Percentiles rank a stretch among this genome's conserved stretches.
Evolutionary conservation across 1,139 yeast species (phyloP).

Genomic region (Geotrichum siamense): DNA sequence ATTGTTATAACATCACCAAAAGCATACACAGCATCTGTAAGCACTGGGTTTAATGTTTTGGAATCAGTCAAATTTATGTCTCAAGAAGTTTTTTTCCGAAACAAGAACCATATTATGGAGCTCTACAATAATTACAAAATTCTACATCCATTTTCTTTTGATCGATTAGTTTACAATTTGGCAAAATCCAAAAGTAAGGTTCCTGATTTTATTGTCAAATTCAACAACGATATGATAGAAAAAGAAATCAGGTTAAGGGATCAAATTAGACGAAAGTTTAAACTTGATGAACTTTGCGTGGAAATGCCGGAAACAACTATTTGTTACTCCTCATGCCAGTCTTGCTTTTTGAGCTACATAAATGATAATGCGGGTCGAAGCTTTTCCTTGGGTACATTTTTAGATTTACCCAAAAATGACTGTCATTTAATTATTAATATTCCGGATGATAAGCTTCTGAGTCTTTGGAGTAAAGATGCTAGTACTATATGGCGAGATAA

Average conservation of each 20-base stretch:
- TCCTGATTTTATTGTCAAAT: neutral
- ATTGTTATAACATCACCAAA: slow-evolving; percentile 72
- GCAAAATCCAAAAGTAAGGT: neutral
- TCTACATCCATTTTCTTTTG: slow-evolving; percentile 35
- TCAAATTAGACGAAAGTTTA: neutral
- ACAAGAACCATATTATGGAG: slow-evolving; percentile 25
- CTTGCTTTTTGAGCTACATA: slow-evolving; percentile 2
- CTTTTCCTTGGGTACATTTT: neutral
- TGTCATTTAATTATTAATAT: neutral
- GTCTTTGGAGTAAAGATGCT: no score
- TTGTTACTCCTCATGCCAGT: neutral
- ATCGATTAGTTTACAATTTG: slow-evolving; percentile 26
- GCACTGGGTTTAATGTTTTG: slow-evolving; percentile 71
- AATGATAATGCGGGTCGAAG: neutral
- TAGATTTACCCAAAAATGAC: neutral
- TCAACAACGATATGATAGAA: neutral
- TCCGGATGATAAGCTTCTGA: neutral
- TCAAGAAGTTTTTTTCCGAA: slow-evolving; percentile 47
- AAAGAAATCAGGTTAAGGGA: neutral
- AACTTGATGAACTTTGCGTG: neutral
- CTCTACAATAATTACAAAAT: slow-evolving; percentile 27
- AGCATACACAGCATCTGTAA: slow-evolving; percentile 75
- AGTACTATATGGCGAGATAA: neutral
- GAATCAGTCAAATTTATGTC: slow-evolving; percentile 76
- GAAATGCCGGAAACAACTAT: neutral